Conservation (phyloP, 2,329 filamentous ascomycete species). For the Sordariomycetes sp. region DNA sequence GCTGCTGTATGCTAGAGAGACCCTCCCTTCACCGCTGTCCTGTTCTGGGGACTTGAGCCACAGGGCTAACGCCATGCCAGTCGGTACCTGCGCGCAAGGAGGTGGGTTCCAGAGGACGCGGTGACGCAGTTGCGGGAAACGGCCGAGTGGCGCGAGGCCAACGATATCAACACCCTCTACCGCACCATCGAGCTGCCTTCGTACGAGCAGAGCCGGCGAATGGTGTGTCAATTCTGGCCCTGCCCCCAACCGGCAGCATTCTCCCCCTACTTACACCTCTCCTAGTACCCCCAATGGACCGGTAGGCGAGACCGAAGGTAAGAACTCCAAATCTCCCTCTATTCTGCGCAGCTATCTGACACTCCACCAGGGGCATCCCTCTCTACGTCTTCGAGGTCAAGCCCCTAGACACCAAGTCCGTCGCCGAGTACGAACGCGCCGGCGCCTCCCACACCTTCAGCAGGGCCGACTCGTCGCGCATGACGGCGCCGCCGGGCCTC, state of each 20-base stretch:
- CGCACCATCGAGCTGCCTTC: slow-evolving; percentile 76
- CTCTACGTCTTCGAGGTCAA: slow-evolving; percentile 85
- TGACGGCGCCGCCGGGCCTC: slow-evolving; percentile 59
- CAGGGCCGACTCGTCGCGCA: slow-evolving; percentile 54
- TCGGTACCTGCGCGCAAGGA: slow-evolving; percentile 76
- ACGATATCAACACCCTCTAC: slow-evolving; percentile 70
- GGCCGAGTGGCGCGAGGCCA: slow-evolving; percentile 75
- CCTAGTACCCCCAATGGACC: slow-evolving; percentile 90
- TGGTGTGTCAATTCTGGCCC: slow-evolving; percentile 37
- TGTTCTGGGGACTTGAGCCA: neutral
- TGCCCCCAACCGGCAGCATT: slow-evolving; percentile 3
- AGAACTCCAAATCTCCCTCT: neutral
- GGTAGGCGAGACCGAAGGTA: slow-evolving; percentile 64
- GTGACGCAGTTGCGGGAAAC: slow-evolving; percentile 79
- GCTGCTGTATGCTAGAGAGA: slow-evolving; percentile 44
- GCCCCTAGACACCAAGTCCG: slow-evolving; percentile 71
- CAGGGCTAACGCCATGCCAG: slow-evolving; percentile 29
- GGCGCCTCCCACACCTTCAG: slow-evolving; percentile 43
- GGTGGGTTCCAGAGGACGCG: slow-evolving; percentile 69
- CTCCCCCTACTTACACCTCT: slow-evolving; percentile 5
- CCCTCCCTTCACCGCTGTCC: neutral
- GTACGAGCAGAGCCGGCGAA: slow-evolving; percentile 67
- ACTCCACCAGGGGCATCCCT: slow-evolving; percentile 65
- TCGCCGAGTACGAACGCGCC: slow-evolving; percentile 65
- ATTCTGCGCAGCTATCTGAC: neutral